phyloP scores from a whole-genome alignment of 2,329 filamentous ascomycete species.

The Stromatinia cepivora region DNA sequence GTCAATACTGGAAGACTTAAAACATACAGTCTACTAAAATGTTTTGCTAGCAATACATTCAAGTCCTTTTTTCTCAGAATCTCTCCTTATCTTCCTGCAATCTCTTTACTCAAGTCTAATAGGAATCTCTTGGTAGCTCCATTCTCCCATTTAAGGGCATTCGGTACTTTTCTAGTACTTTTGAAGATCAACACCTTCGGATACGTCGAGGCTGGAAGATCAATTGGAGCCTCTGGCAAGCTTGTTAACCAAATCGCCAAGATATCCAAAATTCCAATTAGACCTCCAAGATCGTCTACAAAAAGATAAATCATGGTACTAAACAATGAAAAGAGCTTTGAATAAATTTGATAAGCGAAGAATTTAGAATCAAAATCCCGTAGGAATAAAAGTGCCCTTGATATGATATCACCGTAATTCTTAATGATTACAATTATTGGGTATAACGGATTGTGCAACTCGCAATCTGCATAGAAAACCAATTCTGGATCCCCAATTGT shows the following conservation, averaged over 20 bases:
- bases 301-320: background rate
- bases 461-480: background rate
- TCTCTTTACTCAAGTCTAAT: background rate
- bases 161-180: background rate
- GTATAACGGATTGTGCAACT: background rate
- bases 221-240: background rate
- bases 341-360: background rate
- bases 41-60: background rate
- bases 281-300: background rate
- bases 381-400: background rate
- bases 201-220: background rate
- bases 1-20: background rate
- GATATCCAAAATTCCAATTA: background rate
- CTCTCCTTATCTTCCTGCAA: background rate
- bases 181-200: slow-evolving; percentile 4
- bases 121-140: background rate
- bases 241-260: background rate
- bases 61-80: background rate
- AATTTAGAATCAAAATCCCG: background rate
- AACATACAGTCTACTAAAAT: background rate
- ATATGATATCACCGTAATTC: background rate
- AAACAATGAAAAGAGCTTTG: background rate
- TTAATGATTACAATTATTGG: background rate
- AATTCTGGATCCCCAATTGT: background rate
- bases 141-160: background rate